Conservation (phyloP, 345 rosid genomes). For the Populus ilicifolia region DNA sequence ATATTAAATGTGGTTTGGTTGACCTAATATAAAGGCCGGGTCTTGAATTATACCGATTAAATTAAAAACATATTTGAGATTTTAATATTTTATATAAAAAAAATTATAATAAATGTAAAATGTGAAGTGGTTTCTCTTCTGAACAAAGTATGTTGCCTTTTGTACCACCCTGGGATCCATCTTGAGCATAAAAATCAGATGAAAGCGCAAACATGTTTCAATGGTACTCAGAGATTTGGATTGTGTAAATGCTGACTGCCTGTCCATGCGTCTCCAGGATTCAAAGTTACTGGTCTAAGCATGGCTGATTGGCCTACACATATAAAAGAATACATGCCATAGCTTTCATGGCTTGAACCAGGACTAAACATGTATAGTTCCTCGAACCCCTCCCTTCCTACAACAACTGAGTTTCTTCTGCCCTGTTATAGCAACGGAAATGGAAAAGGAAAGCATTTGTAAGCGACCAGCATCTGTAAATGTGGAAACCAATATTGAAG, state of each 20-base stretch:
- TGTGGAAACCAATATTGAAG: neutral
- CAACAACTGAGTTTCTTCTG: constrained; percentile 68
- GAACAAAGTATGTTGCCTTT: neutral
- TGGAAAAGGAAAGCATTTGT: neutral
- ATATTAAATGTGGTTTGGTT: too few species aligned
- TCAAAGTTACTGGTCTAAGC: constrained; percentile 52
- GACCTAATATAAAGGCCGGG: too few species aligned
- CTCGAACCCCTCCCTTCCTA: constrained; percentile 64
- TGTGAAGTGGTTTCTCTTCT: neutral
- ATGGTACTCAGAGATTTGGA: constrained; percentile 47
- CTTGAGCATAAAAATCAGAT: neutral
- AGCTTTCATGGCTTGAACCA: constrained; percentile 62
- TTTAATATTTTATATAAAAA: too few species aligned
- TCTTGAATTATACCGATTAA: too few species aligned
- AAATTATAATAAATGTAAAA: too few species aligned
- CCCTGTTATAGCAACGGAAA: constrained; percentile 40
- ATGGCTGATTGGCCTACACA: constrained; percentile 64
- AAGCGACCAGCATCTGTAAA: neutral
- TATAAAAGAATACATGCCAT: constrained; percentile 64
- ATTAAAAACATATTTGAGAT: too few species aligned
- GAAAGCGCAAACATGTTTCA: neutral
- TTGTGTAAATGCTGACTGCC: constrained; percentile 65
- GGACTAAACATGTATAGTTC: constrained; percentile 84
- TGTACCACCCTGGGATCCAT: neutral
- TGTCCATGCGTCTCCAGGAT: constrained; percentile 64